Base-by-base conservation (phyloP, 257 asterid species). In the Misopates orontium region DNA sequence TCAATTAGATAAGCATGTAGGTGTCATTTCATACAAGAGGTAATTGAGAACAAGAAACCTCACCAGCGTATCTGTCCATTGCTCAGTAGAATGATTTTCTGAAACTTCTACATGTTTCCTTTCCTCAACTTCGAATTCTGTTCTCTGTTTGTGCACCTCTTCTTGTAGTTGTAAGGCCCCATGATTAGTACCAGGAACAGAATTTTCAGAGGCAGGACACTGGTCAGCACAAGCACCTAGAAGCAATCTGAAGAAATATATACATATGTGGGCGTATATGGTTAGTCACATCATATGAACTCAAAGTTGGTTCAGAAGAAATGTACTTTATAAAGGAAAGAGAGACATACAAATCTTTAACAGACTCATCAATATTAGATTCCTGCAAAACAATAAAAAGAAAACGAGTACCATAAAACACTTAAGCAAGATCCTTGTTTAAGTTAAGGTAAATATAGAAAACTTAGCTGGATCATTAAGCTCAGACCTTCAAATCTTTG, bases 41-140 rank as follows among this genome's bases (percentile, higher is more conserved):
- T 10, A 23, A 24, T 20, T 22, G 24, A 14, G 8, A 12, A 25
- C 13, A 21, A 10, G 42, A 17, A 58, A 2, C 14, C 47, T 28
- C n/a, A 58, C 75, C 66, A 39, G 60, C 49, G 22, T 73, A 64
- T 45, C 70, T 51, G 73, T 64, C 79, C 68, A 74, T 31, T 69
- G 81, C 36, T 68, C 96, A 3, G 90, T 89, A 18, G 90, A 82
- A 77, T 85, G 97, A 85, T 85, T 88, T 79, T 90, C 97, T 83
- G 90, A 72, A 69, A 96, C 88, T 84, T 90, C 97, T 86, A 88
- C 96, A 73, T 90, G 97, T 85, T 90, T 86, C 78, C 96, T 90
- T 77, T 90, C 99, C 78, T 94, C 97, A 4, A 95, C 96, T 84
- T 94, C 97, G 65, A 88, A 95, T 72, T 94, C 99, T 73, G 86